Percentiles rank a stretch among this genome's conserved stretches.
phyloP scores from a whole-genome alignment of 2,329 filamentous ascomycete species.

The Xylaria sp. region DNA sequence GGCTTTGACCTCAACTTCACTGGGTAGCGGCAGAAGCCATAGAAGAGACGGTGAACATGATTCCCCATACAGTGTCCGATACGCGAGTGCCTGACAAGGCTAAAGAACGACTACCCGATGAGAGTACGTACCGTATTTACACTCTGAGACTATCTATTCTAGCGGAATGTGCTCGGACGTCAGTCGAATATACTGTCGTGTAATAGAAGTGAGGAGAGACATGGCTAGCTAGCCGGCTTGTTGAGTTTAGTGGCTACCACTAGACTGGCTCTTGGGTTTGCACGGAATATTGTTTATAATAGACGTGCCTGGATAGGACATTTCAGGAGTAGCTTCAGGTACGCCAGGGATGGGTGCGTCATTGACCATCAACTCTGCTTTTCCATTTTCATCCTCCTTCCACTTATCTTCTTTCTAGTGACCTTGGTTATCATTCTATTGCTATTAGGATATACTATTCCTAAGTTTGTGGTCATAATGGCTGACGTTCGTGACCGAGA shows the following conservation, averaged over 20 bases:
- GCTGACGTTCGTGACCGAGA: slow-evolving; percentile 28
- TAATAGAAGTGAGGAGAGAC: slow-evolving; percentile 8
- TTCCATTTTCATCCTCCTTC: neutral
- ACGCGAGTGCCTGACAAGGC: neutral
- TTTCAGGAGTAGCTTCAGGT: neutral
- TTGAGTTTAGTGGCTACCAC: slow-evolving; percentile 5
- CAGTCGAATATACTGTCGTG: slow-evolving; percentile 1
- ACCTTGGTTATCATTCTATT: neutral
- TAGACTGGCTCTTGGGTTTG: neutral
- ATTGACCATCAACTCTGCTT: slow-evolving; percentile 1
- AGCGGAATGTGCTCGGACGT: slow-evolving; percentile 1
- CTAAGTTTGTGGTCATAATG: slow-evolving; percentile 14
- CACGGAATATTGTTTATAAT: slow-evolving; percentile 18
- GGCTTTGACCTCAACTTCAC: neutral
- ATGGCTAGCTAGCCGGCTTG: neutral
- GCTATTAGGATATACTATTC: neutral
- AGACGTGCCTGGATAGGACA: slow-evolving; percentile 5
- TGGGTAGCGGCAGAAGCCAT: neutral
- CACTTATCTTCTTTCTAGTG: neutral
- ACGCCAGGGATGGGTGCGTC: slow-evolving; percentile 16
- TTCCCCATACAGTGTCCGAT: slow-evolving; percentile 27
- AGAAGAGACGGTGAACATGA: slow-evolving; percentile 30
- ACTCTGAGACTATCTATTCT: neutral
- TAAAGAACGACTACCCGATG: slow-evolving; percentile 2
- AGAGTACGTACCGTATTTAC: slow-evolving; percentile 1